phyloP scores from a whole-genome alignment of 2,329 filamentous ascomycete genomes.

The Cladophialophora yegresii region DNA sequence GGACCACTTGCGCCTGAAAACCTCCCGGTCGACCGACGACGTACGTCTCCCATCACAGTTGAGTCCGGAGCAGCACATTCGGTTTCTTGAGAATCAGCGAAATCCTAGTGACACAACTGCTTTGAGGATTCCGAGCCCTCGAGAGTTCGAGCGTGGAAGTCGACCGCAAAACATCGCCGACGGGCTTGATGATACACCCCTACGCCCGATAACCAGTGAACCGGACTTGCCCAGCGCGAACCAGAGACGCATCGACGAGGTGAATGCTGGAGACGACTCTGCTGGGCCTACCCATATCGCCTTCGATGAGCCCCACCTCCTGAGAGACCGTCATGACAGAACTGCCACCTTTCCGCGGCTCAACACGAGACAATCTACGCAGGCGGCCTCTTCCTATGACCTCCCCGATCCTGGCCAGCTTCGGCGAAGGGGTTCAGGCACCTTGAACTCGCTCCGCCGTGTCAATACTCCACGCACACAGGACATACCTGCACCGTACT shows the following conservation, averaged over 20 bases:
- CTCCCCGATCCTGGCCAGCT: slow-evolving; percentile 27
- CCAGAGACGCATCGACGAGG: slow-evolving; percentile 17
- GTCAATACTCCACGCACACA: slow-evolving; percentile 49
- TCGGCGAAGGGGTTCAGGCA: slow-evolving; percentile 56
- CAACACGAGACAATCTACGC: slow-evolving; percentile 28
- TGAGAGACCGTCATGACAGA: slow-evolving; percentile 41
- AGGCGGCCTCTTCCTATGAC: slow-evolving; percentile 23
- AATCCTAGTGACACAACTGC: slow-evolving; percentile 70
- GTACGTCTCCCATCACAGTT: slow-evolving; percentile 57
- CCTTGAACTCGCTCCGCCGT: slow-evolving; percentile 49
- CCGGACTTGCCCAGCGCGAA: slow-evolving; percentile 36
- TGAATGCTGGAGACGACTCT: slow-evolving; percentile 10
- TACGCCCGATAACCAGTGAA: slow-evolving; percentile 33
- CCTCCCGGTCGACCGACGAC: slow-evolving; percentile 44
- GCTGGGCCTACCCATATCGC: slow-evolving; percentile 45
- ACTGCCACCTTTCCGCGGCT: slow-evolving; percentile 29
- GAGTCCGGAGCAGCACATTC: slow-evolving; percentile 76
- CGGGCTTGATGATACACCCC: slow-evolving; percentile 44
- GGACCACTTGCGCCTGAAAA: slow-evolving; percentile 44
- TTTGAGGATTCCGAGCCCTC: slow-evolving; percentile 84
- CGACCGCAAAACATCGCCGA: slow-evolving; percentile 63
- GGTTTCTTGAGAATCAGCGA: slow-evolving; percentile 81
- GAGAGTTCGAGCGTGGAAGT: slow-evolving; percentile 83
- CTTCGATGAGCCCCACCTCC: slow-evolving; percentile 51
- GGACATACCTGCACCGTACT: slow-evolving; percentile 71